A percentile compares a stretch with the other conserved stretches of the same genome.
These are phyloP conservation scores for Ophiostoma ulmi DNA, from an alignment of 2,329 filamentous ascomycete genomes.

Conservation along the genomic window DNA sequence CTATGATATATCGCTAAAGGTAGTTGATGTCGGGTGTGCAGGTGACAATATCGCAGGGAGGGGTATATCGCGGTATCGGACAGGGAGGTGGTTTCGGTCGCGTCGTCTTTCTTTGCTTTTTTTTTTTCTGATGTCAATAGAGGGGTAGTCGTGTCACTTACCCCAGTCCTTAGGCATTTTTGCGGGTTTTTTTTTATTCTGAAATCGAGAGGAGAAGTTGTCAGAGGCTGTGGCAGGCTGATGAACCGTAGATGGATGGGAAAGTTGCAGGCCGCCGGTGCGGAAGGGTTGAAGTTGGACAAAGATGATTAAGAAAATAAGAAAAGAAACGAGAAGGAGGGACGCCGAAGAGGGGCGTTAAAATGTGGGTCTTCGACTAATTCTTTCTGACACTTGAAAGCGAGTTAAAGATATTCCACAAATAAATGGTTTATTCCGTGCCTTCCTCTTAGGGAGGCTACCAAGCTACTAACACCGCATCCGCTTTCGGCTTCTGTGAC, in stretches of 20 bases:
- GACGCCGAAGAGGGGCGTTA: conserved; percentile 8
- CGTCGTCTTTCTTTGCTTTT: not conserved
- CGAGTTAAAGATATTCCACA: not conserved
- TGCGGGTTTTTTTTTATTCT: not conserved
- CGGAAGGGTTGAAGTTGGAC: not conserved
- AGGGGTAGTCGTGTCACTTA: conserved; percentile 13
- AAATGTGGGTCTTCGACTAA: not conserved
- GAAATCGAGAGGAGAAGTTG: not conserved
- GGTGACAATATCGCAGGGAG: not conserved
- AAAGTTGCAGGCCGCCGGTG: not conserved
- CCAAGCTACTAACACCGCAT: not conserved
- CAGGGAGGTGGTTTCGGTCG: not conserved
- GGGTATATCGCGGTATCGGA: not conserved
- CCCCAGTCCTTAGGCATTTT: conserved; percentile 16
- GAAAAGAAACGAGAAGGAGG: conserved; percentile 10
- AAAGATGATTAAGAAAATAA: not conserved
- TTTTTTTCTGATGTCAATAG: not conserved
- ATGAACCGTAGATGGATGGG: not conserved
- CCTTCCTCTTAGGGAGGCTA: not conserved
- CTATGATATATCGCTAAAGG: not conserved
- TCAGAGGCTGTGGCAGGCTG: not conserved
- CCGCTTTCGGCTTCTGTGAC: conserved; percentile 1
- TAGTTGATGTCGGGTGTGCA: not conserved
- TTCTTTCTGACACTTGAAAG: not conserved
- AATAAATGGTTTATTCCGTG: not conserved